Evolutionary conservation across 495 filamentous ascomycete genomes (phyloP).

Genomic region (Xylaria longipes): DNA sequence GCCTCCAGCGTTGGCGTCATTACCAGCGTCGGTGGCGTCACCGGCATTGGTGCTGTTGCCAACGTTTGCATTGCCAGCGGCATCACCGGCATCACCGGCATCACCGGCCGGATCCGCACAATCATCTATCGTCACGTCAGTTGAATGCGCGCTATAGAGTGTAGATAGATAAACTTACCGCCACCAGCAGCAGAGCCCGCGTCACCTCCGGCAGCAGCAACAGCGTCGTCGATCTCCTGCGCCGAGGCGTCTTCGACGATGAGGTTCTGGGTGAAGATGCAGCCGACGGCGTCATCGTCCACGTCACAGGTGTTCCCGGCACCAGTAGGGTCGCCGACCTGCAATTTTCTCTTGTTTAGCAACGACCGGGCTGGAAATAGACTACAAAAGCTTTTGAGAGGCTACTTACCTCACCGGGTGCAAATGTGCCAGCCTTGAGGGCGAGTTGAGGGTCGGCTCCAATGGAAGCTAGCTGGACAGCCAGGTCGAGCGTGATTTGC

Average conservation of each 20-base stretch:
- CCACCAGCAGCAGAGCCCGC: conserved; percentile 28
- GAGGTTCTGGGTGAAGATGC: conserved; percentile 67
- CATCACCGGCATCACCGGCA: conserved; percentile 13
- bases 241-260: conserved; percentile 64
- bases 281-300: conserved; percentile 59
- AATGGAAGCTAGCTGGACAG: conserved; percentile 59
- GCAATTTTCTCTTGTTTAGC: conserved; percentile 18
- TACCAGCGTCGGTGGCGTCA: conserved; percentile 6
- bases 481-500: conserved; percentile 61
- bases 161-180: conserved; percentile 24
- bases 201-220: conserved; percentile 40
- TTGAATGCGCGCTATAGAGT: not conserved
- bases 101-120: conserved; percentile 43
- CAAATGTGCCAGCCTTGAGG: conserved; percentile 63
- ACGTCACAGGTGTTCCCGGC: conserved; percentile 64
- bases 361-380: not conserved
- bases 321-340: conserved; percentile 62
- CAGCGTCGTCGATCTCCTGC: conserved; percentile 61
- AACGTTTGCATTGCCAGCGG: conserved; percentile 31
- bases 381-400: not conserved
- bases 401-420: conserved; percentile 57
- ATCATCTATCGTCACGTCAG: conserved; percentile 20
- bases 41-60: not conserved
- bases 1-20: not conserved
- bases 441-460: conserved; percentile 65